Percentiles rank a stretch among this genome's conserved stretches.
These are phyloP conservation scores for Fraxinus sp. DNA, from an alignment of 305 asterid genomes.

Conservation along the genomic window DNA sequence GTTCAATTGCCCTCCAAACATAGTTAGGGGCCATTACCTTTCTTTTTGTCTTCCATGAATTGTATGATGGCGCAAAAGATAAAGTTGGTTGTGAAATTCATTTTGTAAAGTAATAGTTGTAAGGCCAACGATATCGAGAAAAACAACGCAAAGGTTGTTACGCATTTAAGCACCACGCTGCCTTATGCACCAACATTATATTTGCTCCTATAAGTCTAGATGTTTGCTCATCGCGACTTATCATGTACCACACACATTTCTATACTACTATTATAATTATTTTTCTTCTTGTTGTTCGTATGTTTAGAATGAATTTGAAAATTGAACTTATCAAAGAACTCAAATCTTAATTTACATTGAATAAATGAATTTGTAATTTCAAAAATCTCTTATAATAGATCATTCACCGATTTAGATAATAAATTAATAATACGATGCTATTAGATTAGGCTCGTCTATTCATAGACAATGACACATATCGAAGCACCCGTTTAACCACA, in stretches of 20 bases:
- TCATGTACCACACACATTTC: not conserved
- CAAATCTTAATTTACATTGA: constrained; percentile 10
- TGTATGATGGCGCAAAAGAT: not conserved
- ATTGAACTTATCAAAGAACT: not conserved
- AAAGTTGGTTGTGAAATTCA: not conserved
- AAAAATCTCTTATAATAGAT: no score
- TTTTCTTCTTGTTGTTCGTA: not conserved
- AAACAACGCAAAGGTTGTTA: not conserved
- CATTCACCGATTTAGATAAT: no score
- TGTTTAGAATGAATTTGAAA: not conserved
- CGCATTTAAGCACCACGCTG: not conserved
- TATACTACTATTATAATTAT: no score
- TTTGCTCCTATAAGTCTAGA: not conserved
- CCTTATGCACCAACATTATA: not conserved
- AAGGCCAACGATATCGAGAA: not conserved
- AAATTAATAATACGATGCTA: no score
- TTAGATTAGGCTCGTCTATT: no score
- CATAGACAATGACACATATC: no score
- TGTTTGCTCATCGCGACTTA: not conserved
- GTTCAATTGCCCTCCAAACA: no score
- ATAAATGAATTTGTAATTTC: no score
- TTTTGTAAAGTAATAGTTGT: not conserved
- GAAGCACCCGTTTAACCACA: no score
- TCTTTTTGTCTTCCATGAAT: not conserved
- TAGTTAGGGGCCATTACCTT: not conserved